Evolutionary conservation across 805 yeast genomes (phyloP).

Genomic region (Ogataea parapolymorpha): DNA sequence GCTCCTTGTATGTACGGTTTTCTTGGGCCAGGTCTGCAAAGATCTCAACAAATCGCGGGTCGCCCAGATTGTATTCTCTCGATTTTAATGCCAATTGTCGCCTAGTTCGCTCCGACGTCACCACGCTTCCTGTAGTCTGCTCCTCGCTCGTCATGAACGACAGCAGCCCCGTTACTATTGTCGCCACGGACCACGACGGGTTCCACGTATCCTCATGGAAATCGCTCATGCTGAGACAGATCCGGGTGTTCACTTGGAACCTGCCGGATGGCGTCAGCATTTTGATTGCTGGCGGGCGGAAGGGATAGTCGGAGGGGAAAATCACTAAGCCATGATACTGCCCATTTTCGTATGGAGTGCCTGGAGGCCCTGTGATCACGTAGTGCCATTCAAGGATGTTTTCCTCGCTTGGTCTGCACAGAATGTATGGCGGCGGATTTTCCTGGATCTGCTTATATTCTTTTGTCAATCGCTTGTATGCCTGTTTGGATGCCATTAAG

Average conservation of each 20-base stretch:
- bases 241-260: slow-evolving; percentile 72
- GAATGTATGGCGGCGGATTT: slow-evolving; percentile 80
- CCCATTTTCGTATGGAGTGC: slow-evolving; percentile 81
- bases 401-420: slow-evolving; percentile 81
- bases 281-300: slow-evolving; percentile 85
- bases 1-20: slow-evolving; percentile 28
- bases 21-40: slow-evolving; percentile 66
- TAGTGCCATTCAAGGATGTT: slow-evolving; percentile 94
- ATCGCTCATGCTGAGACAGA: slow-evolving; percentile 91
- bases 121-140: slow-evolving; percentile 77
- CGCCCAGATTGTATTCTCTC: slow-evolving; percentile 55
- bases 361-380: slow-evolving; percentile 87
- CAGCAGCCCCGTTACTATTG: slow-evolving; percentile 80
- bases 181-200: slow-evolving; percentile 92
- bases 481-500: slow-evolving; percentile 31
- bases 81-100: slow-evolving; percentile 56
- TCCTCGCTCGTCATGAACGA: slow-evolving; percentile 93
- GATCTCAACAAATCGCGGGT: slow-evolving; percentile 51
- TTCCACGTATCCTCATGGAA: slow-evolving; percentile 95
- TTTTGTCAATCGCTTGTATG: slow-evolving; percentile 53
- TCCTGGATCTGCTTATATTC: slow-evolving; percentile 77
- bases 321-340: slow-evolving; percentile 86
- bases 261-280: slow-evolving; percentile 91
- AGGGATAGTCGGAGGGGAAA: slow-evolving; percentile 84
- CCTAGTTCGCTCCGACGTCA: slow-evolving; percentile 58